Evolutionary conservation across 805 yeast species (phyloP), one percentile per base, ranked within the genome.

Genomic region (Zygosaccharomyces rouxii): DNA sequence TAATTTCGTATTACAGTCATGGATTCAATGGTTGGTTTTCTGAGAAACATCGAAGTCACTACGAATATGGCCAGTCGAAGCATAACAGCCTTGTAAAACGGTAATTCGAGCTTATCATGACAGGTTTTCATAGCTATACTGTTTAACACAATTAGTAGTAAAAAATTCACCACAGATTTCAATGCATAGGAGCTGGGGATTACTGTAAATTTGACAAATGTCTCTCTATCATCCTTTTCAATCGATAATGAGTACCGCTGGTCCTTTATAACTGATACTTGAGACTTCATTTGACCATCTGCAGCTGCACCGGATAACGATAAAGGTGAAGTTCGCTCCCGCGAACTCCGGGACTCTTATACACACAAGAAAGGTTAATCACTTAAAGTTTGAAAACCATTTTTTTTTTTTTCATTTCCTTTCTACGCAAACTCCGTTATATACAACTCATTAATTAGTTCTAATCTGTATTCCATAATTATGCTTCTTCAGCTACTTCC

Each of bases 21-120:
- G 0, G 59, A 49, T 38, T 63, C 66, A 18, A 61, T 39, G 0
- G 49, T 29, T 3, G 67, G 66, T 37, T 48, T 55, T 38, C 54
- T 50, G 3, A 56, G 25, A 2, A 51, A 7, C 3, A 46, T 9
- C 16, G 47, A 30, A 10, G 45, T 43, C 1, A 53, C 5, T 3
- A 31, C 35, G 29, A 45, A 38, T 9, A 33, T 28, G 11, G n/a
- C 13, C 10, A 25, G n/a, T n/a, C 9, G 28, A 41, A 41, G 35
- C 4, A 26, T 16, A 4, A 29, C 10, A 21, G 21, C 19, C 19
- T 33, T 33, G 19, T 33, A 33, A 33, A 14, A 6, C 9, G 37
- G 5, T 14, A 33, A 33, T 14, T 33, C 13, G 4, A 33, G 21
- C 9, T 33, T 33, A 10, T 16, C 37, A 33, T 7, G 37, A 11